Percentiles rank a stretch among this genome's conserved stretches.
Evolutionary conservation across 2,329 filamentous ascomycete species (phyloP).

Genomic region (Dichotomopilus funicola): DNA sequence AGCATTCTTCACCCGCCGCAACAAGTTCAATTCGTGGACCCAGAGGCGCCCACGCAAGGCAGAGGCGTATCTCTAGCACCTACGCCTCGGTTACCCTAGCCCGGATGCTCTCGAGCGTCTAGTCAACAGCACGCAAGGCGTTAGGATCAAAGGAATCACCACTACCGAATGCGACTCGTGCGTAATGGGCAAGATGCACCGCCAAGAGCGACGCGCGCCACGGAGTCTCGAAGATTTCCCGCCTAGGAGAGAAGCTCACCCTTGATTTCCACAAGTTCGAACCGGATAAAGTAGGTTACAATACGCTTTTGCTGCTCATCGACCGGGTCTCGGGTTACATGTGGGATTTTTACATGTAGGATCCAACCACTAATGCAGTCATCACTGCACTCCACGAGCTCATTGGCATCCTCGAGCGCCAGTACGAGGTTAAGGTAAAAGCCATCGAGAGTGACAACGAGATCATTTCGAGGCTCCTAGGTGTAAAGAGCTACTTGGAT

Average conservation of each 20-base stretch:
- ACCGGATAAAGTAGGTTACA: not conserved
- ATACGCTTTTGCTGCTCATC: not conserved
- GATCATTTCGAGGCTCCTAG: not conserved
- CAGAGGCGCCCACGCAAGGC: not conserved
- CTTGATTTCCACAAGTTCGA: conserved; percentile 1
- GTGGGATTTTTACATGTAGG: not conserved
- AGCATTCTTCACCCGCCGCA: not conserved
- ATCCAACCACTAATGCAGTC: not conserved
- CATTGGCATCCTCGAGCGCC: not conserved
- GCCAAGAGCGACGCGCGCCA: not conserved
- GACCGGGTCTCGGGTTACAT: not conserved
- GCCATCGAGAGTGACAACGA: not conserved
- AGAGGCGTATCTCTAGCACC: not conserved
- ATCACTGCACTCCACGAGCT: not conserved
- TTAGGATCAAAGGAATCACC: not conserved
- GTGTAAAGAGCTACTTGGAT: not conserved
- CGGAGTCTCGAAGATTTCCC: not conserved
- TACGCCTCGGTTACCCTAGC: not conserved
- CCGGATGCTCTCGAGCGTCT: not conserved
- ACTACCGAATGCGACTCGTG: not conserved
- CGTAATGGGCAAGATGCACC: not conserved
- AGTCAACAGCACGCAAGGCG: not conserved
- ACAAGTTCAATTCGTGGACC: not conserved
- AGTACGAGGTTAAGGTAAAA: conserved; percentile 1
- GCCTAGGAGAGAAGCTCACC: not conserved